Evolutionary conservation across 1,284 basidiomycete genomes (phyloP).

Genomic region (Irpex sp.): DNA sequence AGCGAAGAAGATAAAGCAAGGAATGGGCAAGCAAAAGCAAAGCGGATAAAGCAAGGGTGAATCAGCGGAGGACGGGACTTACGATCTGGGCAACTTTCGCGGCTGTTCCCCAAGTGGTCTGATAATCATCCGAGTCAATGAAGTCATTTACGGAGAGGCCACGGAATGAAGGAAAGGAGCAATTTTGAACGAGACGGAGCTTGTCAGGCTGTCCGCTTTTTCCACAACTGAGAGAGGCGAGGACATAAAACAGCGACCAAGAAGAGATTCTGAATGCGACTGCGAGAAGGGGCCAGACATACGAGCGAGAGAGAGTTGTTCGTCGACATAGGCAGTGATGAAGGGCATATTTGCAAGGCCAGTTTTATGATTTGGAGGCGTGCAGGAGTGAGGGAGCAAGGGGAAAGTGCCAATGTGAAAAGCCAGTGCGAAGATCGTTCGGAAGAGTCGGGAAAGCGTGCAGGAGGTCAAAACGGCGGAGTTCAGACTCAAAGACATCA

Average conservation of each 20-base stretch:
- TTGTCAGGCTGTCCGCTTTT: constrained; percentile 3
- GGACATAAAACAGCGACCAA: constrained; percentile 18
- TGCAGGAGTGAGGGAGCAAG: background rate
- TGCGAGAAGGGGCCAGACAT: background rate
- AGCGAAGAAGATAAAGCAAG: background rate
- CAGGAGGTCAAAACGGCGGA: background rate
- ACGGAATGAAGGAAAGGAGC: background rate
- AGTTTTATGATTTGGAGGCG: background rate
- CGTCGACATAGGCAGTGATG: background rate
- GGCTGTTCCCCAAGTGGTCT: constrained; percentile 25
- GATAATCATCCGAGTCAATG: constrained; percentile 26
- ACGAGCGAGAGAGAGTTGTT: background rate
- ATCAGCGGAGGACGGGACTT: constrained; percentile 15
- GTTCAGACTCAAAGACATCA: background rate
- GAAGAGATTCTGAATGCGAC: constrained; percentile 17
- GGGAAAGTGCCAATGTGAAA: background rate
- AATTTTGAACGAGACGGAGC: constrained; percentile 9
- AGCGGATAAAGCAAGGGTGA: background rate
- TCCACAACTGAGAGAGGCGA: constrained; percentile 20
- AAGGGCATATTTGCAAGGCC: background rate
- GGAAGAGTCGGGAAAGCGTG: background rate
- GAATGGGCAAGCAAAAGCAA: background rate
- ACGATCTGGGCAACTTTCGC: constrained; percentile 25
- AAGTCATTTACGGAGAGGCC: constrained; percentile 25
- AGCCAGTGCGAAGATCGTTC: background rate